These are phyloP conservation scores for Magnaporthiopsis poae DNA, from an alignment of 2,329 filamentous ascomycete genomes.

Conservation along the genomic window DNA sequence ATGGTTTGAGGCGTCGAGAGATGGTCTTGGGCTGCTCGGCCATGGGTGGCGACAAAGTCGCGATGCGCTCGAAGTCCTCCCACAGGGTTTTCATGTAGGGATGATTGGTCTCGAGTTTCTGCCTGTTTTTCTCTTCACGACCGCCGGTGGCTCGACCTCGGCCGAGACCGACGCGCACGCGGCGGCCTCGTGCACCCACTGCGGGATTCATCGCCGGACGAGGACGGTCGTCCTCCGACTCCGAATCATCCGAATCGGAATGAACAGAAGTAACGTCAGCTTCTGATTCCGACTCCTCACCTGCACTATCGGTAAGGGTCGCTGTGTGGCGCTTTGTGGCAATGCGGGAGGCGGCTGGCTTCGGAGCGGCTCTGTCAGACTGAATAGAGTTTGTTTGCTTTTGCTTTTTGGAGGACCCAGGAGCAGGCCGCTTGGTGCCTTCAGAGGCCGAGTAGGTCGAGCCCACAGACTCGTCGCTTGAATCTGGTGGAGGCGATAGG, in stretches of 20 bases:
- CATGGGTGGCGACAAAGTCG: conserved; percentile 51
- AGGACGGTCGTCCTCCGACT: not conserved
- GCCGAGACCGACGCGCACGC: not conserved
- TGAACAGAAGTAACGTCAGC: not conserved
- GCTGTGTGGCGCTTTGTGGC: too few relatives aligned
- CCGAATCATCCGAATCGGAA: not conserved
- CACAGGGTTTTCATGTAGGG: conserved; percentile 79
- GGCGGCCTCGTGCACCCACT: not conserved
- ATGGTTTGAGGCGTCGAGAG: conserved; percentile 75
- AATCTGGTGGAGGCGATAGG: not conserved
- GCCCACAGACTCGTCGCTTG: not conserved
- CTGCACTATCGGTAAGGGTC: not conserved
- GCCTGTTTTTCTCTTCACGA: conserved; percentile 38
- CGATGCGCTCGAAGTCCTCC: conserved; percentile 59
- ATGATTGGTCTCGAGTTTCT: conserved; percentile 64
- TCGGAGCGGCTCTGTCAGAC: not conserved
- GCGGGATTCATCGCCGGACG: not conserved
- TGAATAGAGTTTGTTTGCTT: not conserved
- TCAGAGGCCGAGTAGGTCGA: not conserved
- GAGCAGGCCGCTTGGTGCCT: not conserved
- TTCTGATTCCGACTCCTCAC: not conserved
- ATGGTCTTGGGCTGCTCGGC: conserved; percentile 69
- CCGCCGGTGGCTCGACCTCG: not conserved
- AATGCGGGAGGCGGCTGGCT: not conserved
- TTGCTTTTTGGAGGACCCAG: not conserved